phyloP scores from a whole-genome alignment of 305 asterid genomes.

The Petunia hybrid region DNA sequence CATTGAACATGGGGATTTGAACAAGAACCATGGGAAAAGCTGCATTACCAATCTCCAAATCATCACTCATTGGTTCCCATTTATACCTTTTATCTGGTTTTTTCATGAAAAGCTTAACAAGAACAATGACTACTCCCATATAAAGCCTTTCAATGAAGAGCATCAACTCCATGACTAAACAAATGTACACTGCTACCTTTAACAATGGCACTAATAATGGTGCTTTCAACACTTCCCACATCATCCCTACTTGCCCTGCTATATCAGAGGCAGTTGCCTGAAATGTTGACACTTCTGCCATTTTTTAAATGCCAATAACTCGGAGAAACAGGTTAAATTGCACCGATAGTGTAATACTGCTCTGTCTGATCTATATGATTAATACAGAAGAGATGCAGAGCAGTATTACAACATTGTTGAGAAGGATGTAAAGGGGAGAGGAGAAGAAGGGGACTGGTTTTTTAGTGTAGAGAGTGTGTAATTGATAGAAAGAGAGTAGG shows the following conservation, averaged over 20 bases:
- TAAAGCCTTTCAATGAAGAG: constrained; percentile 58
- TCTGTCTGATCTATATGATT: constrained; percentile 29
- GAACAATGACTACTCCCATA: constrained; percentile 53
- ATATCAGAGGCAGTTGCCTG: constrained; percentile 59
- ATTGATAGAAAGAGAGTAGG: constrained; percentile 45
- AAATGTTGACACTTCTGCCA: constrained; percentile 66
- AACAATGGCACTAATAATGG: constrained; percentile 56
- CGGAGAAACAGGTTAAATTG: constrained; percentile 37
- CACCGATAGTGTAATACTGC: constrained; percentile 38
- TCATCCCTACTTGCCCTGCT: constrained; percentile 61
- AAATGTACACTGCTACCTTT: constrained; percentile 44
- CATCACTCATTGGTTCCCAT: constrained; percentile 85
- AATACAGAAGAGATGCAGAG: constrained; percentile 40
- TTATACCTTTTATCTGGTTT: constrained; percentile 79
- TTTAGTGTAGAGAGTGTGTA: constrained; percentile 41
- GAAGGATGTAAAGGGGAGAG: constrained; percentile 29
- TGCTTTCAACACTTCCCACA: constrained; percentile 78
- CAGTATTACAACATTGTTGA: constrained; percentile 57
- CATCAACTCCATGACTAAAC: constrained; percentile 53
- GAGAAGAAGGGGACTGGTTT: neutral
- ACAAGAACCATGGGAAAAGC: constrained; percentile 81
- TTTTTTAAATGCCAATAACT: constrained; percentile 23
- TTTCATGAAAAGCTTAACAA: constrained; percentile 63
- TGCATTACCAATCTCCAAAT: constrained; percentile 64
- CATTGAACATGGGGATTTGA: constrained; percentile 96